Conservation (phyloP, 176 grass and related monocot genomes). For the Hsuehochloa calcarea region DNA sequence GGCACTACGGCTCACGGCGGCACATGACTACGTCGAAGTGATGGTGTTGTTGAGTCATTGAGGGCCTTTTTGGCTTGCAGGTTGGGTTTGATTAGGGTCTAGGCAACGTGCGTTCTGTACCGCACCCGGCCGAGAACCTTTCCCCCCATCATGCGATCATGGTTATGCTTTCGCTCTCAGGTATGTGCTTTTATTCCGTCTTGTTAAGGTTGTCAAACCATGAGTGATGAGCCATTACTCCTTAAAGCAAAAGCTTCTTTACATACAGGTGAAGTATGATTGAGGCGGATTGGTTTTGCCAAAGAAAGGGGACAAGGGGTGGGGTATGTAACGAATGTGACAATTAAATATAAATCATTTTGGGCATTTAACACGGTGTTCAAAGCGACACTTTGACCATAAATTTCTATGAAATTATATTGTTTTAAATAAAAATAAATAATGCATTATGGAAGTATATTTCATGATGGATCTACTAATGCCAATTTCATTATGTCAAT, state of each 20-base stretch:
- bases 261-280: not conserved
- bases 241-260: not conserved
- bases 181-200: not conserved
- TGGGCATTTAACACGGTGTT: too few species aligned
- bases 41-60: too few species aligned
- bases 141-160: not conserved
- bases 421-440: too few species aligned
- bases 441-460: too few species aligned
- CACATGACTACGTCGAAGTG: not conserved
- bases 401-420: too few species aligned
- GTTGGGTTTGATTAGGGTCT: not conserved
- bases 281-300: not conserved
- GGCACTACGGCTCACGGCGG: not conserved
- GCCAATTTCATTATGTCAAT: too few species aligned
- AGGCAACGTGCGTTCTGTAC: not conserved
- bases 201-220: not conserved
- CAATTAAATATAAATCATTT: too few species aligned
- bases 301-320: not conserved
- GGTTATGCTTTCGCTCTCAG: not conserved
- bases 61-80: too few species aligned
- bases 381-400: too few species aligned
- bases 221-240: not conserved
- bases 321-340: not conserved
- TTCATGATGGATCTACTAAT: too few species aligned
- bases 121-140: not conserved